Evolutionary conservation across 306 rosid species (phyloP), one percentile per base, ranked within the genome.

Genomic region (Gleditsia sinensis): DNA sequence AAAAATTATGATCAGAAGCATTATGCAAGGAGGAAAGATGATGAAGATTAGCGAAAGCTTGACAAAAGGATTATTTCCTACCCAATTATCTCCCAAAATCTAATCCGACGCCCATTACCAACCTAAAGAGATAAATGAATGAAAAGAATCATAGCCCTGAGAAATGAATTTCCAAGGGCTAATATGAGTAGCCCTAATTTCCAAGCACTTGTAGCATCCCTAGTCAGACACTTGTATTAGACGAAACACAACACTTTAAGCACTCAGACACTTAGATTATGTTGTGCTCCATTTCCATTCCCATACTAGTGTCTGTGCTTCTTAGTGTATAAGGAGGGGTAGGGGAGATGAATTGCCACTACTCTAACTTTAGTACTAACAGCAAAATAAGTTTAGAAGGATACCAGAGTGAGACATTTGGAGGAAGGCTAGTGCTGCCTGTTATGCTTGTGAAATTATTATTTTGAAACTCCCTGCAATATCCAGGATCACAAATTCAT

Each of bases 401-500:
- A 59, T 80, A 94, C 98, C 80, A 30, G 77, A 94, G 81, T 3
- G 97, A 78, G 72, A 90, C 96, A 79, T 94, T 91, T 51, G 43
- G 66, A 67, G 92, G 97, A 77, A 88, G 70, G 68, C 27, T 40
- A 14, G 63, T 73, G 34, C 69, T 87, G 79, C 92, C 96, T 20
- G 83, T 65, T 79, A 94, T 80, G 77, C 43, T 40, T 54, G 90
- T 33, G 76, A 94, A 64, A 11, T 45, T 27, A 63, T 94, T 94
- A 79, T 90, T 56, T 82, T 88, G 82, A 86, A 94, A 84, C 74
- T 91, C 84, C 86, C 98, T 94, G 83, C 78, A 84, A 78, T 34
- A 75, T 70, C 24, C 59, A 71, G 59, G 71, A 72, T 78, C 78
- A 79, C 4, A 67, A 57, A 14, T 34, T 32, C 74, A 24, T n/a